These are phyloP conservation scores for Plectosphaerella cucumerina DNA, from an alignment of 2,329 filamentous ascomycete genomes.

Conservation along the genomic window DNA sequence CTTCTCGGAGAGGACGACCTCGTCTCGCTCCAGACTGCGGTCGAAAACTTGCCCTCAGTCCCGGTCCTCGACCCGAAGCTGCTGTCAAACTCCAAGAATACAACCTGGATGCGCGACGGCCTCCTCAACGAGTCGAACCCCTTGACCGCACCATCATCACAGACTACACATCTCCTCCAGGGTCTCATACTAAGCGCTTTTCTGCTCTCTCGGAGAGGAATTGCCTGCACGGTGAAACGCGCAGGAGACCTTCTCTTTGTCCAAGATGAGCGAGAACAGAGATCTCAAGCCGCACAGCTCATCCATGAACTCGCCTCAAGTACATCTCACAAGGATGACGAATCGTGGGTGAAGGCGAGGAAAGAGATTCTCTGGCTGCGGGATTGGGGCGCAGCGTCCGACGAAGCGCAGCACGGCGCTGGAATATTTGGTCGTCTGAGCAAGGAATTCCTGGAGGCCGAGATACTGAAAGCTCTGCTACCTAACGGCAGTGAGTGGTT, in stretches of 20 bases:
- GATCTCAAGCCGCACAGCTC: slow-evolving; percentile 52
- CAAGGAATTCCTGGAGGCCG: slow-evolving; percentile 60
- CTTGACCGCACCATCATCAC: slow-evolving; percentile 56
- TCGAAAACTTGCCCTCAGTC: slow-evolving; percentile 35
- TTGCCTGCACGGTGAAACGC: slow-evolving; percentile 45
- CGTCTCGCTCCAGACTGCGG: slow-evolving; percentile 44
- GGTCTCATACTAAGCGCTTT: slow-evolving; percentile 59
- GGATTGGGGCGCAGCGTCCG: slow-evolving; percentile 57
- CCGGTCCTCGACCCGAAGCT: slow-evolving; percentile 22
- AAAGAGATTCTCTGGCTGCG: slow-evolving; percentile 69
- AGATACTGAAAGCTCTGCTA: slow-evolving; percentile 66
- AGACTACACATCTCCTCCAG: slow-evolving; percentile 56
- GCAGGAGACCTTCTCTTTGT: slow-evolving; percentile 62
- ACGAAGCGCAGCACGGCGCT: slow-evolving; percentile 39
- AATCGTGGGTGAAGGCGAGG: slow-evolving; percentile 58
- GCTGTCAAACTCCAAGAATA: slow-evolving; percentile 34
- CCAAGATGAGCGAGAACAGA: slow-evolving; percentile 61
- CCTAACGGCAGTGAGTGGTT: slow-evolving; percentile 52
- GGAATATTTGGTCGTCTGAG: slow-evolving; percentile 61
- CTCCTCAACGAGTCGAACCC: slow-evolving; percentile 57
- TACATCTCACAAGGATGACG: slow-evolving; percentile 55
- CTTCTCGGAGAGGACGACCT: slow-evolving; percentile 58
- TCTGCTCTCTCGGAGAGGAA: slow-evolving; percentile 47
- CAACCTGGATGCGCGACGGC: slow-evolving; percentile 41
- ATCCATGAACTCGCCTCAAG: slow-evolving; percentile 47